Percentiles rank a stretch among this genome's conserved stretches.
Evolutionary conservation across 1,284 basidiomycete species (phyloP).

Genomic region (Heterobasidion irregulare): DNA sequence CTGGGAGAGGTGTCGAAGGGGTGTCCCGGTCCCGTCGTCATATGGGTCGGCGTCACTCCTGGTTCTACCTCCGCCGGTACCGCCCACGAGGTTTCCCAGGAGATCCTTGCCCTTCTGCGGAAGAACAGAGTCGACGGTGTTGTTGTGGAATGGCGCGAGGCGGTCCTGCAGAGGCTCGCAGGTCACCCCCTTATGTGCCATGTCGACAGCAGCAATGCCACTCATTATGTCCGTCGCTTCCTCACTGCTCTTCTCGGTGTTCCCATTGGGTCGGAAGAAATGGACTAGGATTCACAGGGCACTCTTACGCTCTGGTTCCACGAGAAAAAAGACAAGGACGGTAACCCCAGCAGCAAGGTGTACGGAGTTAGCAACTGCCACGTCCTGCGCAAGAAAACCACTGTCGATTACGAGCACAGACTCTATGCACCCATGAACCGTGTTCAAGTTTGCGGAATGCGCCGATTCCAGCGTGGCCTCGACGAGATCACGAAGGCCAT

Average conservation of each 20-base stretch:
- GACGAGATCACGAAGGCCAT: not conserved
- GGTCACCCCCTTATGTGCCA: slow-evolving; percentile 17
- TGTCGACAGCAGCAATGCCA: slow-evolving; percentile 16
- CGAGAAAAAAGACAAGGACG: slow-evolving; percentile 23
- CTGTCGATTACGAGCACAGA: slow-evolving; percentile 22
- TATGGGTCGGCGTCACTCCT: slow-evolving; percentile 30
- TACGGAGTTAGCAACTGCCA: slow-evolving; percentile 29
- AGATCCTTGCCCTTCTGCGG: slow-evolving; percentile 24
- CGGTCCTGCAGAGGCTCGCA: slow-evolving; percentile 16
- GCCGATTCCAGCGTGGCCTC: slow-evolving; percentile 5
- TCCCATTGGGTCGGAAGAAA: slow-evolving; percentile 20
- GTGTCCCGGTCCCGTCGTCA: slow-evolving; percentile 29
- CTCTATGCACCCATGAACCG: slow-evolving; percentile 18
- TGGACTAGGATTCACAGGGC: slow-evolving; percentile 24
- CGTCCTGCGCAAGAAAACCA: slow-evolving; percentile 24
- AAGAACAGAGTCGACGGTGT: slow-evolving; percentile 23
- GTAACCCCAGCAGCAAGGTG: slow-evolving; percentile 25
- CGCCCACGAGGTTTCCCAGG: slow-evolving; percentile 27
- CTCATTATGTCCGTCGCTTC: slow-evolving; percentile 19
- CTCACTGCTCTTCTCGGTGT: slow-evolving; percentile 24
- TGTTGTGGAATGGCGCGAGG: slow-evolving; percentile 33
- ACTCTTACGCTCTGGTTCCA: slow-evolving; percentile 28
- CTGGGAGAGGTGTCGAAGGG: slow-evolving; percentile 14
- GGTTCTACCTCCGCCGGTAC: slow-evolving; percentile 24
- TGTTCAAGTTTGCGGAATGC: slow-evolving; percentile 18